These are phyloP conservation scores for Cucurbita moschata DNA, from an alignment of 306 rosid genomes.

Conservation along the genomic window DNA sequence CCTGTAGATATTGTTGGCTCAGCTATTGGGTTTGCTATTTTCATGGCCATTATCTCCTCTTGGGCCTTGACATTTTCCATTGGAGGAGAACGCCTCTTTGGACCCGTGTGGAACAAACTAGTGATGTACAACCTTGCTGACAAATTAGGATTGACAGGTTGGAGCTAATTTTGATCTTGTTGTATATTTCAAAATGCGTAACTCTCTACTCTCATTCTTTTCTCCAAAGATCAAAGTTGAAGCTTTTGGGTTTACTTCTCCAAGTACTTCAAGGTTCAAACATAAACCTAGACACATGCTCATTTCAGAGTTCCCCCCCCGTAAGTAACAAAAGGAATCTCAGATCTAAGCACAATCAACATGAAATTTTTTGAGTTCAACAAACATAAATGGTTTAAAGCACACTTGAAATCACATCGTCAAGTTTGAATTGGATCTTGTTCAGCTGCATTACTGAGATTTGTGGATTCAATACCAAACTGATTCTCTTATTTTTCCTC, in stretches of 20 bases:
- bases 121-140: slow-evolving; percentile 92
- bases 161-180: slow-evolving; percentile 31
- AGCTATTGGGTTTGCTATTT: slow-evolving; percentile 61
- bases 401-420: neutral
- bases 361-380: neutral
- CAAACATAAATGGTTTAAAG: neutral
- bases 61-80: slow-evolving; percentile 81
- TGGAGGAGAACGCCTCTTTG: slow-evolving; percentile 73
- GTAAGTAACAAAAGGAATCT: neutral
- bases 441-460: neutral
- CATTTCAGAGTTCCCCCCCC: neutral
- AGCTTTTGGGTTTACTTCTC: neutral
- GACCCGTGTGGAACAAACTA: slow-evolving; percentile 73
- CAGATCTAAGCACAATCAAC: neutral
- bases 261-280: neutral
- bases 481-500: neutral
- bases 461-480: neutral
- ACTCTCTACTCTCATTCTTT: neutral
- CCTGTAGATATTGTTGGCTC: slow-evolving; percentile 51
- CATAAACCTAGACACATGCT: neutral
- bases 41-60: slow-evolving; percentile 38
- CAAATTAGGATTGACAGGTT: slow-evolving; percentile 50
- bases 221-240: neutral
- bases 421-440: neutral
- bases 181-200: neutral